Conservation (phyloP, 208 protist species). For the Vickermania ingenoplastis region DNA sequence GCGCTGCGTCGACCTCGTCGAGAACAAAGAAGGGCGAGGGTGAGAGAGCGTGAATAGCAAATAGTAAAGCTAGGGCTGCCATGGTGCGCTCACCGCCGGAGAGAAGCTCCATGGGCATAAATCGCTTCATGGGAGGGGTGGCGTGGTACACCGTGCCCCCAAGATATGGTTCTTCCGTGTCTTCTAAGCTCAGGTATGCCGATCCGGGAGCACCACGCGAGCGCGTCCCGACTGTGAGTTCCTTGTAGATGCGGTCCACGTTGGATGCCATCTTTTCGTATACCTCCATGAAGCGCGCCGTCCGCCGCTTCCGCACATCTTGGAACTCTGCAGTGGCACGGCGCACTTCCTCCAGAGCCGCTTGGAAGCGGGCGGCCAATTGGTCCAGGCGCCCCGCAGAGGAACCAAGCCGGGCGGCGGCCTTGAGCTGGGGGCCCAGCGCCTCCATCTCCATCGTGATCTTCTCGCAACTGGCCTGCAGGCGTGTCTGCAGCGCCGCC, state of each 20-base stretch:
- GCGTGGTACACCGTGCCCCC: conserved; percentile 94
- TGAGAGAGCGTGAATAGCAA: conserved; percentile 94
- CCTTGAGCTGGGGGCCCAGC: conserved; percentile 80
- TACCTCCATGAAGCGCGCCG: conserved; percentile 85
- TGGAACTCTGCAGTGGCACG: conserved; percentile 75
- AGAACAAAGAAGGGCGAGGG: conserved; percentile 98
- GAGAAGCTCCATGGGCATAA: conserved; percentile 96
- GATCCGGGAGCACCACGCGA: conserved; percentile 77
- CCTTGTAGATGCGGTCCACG: conserved; percentile 93
- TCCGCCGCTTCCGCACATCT: conserved; percentile 81
- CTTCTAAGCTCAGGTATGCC: conserved; percentile 93
- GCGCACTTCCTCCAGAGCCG: conserved; percentile 49
- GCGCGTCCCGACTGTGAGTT: conserved; percentile 86
- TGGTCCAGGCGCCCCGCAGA: conserved; percentile 70
- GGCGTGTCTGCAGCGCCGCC: conserved; percentile 47
- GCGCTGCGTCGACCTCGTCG: conserved; percentile 98
- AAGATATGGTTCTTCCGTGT: conserved; percentile 95
- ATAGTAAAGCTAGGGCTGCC: conserved; percentile 97
- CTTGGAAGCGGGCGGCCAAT: conserved; percentile 65
- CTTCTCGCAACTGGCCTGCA: conserved; percentile 36
- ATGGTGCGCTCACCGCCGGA: conserved; percentile 98
- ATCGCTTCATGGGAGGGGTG: conserved; percentile 97
- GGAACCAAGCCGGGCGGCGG: conserved; percentile 36
- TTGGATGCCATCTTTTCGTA: conserved; percentile 87
- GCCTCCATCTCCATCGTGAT: conserved; percentile 58